Conservation (phyloP, 345 rosid genomes). For the Melastoma malabathricum region DNA sequence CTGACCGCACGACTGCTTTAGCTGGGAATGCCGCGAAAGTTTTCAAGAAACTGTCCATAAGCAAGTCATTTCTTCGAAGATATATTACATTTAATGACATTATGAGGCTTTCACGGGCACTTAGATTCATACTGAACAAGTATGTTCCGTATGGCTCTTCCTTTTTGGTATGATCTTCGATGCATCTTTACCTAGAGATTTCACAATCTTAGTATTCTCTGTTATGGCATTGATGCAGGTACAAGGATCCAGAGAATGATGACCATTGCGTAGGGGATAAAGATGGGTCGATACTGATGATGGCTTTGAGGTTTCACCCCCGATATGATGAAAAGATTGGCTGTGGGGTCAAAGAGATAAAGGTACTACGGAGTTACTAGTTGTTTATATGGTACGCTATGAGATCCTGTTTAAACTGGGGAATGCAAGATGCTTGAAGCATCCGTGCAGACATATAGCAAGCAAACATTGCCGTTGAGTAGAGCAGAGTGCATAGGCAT, state of each 20-base stretch:
- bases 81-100: slow-evolving; percentile 34
- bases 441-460: too few species aligned
- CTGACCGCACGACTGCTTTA: slow-evolving; percentile 4
- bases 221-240: too few species aligned
- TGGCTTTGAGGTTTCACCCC: slow-evolving; percentile 67
- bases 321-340: slow-evolving; percentile 64
- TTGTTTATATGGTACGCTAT: too few species aligned
- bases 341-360: slow-evolving; percentile 42
- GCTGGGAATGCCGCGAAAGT: slow-evolving; percentile 20
- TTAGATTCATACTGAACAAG: slow-evolving; percentile 51
- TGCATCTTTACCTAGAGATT: background rate
- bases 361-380: slow-evolving; percentile 24
- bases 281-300: slow-evolving; percentile 34
- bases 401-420: too few species aligned
- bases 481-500: too few species aligned
- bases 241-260: slow-evolving; percentile 42
- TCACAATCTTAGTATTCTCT: too few species aligned
- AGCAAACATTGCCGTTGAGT: too few species aligned
- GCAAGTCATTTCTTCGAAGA: slow-evolving; percentile 23
- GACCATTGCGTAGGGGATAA: slow-evolving; percentile 31
- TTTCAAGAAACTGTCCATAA: slow-evolving; percentile 17
- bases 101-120: slow-evolving; percentile 23
- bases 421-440: too few species aligned
- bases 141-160: slow-evolving; percentile 18
- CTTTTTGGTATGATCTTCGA: slow-evolving; percentile 1